Percentiles rank a stretch among this genome's conserved stretches.
Conservation (phyloP, 805 yeast genomes). For the Torulaspora delbrueckii region DNA sequence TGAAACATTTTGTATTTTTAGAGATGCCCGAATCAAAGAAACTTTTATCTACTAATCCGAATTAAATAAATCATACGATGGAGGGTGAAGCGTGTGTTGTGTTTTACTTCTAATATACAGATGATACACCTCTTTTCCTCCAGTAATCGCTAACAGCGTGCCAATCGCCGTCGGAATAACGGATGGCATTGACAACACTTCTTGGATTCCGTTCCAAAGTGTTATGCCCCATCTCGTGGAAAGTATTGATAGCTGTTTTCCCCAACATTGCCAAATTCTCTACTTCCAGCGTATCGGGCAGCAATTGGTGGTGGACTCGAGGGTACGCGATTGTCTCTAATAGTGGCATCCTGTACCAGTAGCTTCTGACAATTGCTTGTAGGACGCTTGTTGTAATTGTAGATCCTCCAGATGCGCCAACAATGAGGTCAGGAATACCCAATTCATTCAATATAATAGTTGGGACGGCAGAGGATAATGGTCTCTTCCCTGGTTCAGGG, state of each 20-base stretch:
- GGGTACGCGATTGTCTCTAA: conserved; percentile 74
- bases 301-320: conserved; percentile 80
- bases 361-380: conserved; percentile 68
- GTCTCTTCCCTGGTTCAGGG: conserved; percentile 71
- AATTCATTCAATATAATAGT: conserved; percentile 51
- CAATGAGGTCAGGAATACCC: conserved; percentile 54
- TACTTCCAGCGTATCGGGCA: conserved; percentile 63
- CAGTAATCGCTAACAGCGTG: conserved; percentile 86
- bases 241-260: conserved; percentile 35
- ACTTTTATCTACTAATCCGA: neutral
- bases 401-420: conserved; percentile 96
- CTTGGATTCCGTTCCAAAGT: conserved; percentile 41
- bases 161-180: conserved; percentile 39
- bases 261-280: conserved; percentile 49
- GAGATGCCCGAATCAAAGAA: conserved; percentile 4
- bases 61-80: neutral
- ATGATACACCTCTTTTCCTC: conserved; percentile 66
- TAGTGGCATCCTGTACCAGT: conserved; percentile 53
- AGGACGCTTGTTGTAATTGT: conserved; percentile 77
- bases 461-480: conserved; percentile 80
- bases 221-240: conserved; percentile 47
- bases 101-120: conserved; percentile 14
- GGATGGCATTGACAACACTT: conserved; percentile 56
- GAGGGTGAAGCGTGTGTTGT: neutral
- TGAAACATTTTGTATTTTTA: conserved; percentile 4